phyloP scores from a whole-genome alignment of 148 eudicot species.

The Rheum nobile region DNA sequence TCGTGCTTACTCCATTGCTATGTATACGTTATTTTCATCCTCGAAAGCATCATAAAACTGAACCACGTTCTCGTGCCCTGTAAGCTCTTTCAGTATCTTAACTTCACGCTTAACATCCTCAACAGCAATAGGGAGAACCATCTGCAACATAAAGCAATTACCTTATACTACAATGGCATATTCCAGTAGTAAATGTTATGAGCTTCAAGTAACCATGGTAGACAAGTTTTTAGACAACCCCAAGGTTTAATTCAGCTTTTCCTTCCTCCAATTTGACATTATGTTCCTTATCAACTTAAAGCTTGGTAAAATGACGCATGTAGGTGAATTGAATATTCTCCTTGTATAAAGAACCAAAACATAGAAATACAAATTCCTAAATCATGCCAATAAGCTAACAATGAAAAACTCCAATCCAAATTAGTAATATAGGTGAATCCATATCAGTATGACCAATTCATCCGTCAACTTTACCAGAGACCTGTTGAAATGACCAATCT shows the following conservation, averaged over 20 bases:
- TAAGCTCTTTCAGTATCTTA: slow-evolving; percentile 76
- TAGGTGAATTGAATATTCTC: background rate
- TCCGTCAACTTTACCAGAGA: background rate
- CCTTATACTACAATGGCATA: background rate
- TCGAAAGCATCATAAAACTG: slow-evolving; percentile 85
- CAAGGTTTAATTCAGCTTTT: background rate
- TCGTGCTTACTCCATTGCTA: slow-evolving; percentile 90
- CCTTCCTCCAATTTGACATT: background rate
- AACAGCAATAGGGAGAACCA: slow-evolving; percentile 85
- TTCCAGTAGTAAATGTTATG: background rate
- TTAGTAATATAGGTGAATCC: background rate
- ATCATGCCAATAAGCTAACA: background rate
- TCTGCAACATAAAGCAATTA: slow-evolving; percentile 39
- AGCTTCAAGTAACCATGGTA: background rate
- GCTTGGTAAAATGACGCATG: background rate
- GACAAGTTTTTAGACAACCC: background rate
- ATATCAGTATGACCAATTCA: background rate
- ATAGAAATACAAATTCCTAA: background rate
- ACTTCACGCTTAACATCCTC: slow-evolving; percentile 99
- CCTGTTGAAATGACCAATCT: background rate
- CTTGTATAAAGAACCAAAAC: background rate
- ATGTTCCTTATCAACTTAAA: background rate
- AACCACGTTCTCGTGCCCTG: slow-evolving; percentile 96
- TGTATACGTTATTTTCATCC: slow-evolving; percentile 82
- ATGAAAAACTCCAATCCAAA: background rate